Conservation (phyloP, 2,329 filamentous ascomycete species). For the Rachicladosporium sp. region DNA sequence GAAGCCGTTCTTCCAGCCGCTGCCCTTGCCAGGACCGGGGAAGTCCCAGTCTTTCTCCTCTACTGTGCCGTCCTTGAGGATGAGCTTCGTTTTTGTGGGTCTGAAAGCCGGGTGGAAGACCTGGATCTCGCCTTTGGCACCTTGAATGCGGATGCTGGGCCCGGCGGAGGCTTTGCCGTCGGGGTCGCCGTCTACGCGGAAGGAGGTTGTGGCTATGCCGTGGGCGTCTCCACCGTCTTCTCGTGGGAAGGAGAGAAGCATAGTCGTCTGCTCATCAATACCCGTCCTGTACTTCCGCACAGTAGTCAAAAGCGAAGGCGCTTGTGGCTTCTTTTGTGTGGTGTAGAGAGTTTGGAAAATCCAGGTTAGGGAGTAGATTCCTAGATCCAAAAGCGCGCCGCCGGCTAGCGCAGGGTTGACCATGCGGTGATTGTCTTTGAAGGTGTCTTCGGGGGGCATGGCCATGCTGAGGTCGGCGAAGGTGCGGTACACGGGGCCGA, state of each 20-base stretch:
- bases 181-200: conserved; percentile 51
- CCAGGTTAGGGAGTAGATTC: conserved; percentile 84
- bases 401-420: conserved; percentile 74
- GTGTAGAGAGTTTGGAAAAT: conserved; percentile 83
- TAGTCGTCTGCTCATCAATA: conserved; percentile 64
- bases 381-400: conserved; percentile 70
- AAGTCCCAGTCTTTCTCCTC: conserved; percentile 35
- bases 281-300: conserved; percentile 64
- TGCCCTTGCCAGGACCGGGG: conserved; percentile 35
- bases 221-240: conserved; percentile 47
- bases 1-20: conserved; percentile 37
- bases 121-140: conserved; percentile 69
- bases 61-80: conserved; percentile 31
- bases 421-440: conserved; percentile 58
- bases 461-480: conserved; percentile 48
- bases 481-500: conserved; percentile 46
- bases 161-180: conserved; percentile 47
- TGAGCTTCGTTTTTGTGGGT: conserved; percentile 38
- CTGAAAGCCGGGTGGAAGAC: conserved; percentile 60
- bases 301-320: conserved; percentile 57
- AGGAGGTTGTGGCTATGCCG: conserved; percentile 49
- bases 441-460: conserved; percentile 47
- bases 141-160: conserved; percentile 67
- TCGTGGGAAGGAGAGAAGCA: conserved; percentile 63
- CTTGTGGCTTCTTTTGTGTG: conserved; percentile 54